Evolutionary conservation across 129 eudicot species (phyloP).

Genomic region (Chrysanthemum makinoi): DNA sequence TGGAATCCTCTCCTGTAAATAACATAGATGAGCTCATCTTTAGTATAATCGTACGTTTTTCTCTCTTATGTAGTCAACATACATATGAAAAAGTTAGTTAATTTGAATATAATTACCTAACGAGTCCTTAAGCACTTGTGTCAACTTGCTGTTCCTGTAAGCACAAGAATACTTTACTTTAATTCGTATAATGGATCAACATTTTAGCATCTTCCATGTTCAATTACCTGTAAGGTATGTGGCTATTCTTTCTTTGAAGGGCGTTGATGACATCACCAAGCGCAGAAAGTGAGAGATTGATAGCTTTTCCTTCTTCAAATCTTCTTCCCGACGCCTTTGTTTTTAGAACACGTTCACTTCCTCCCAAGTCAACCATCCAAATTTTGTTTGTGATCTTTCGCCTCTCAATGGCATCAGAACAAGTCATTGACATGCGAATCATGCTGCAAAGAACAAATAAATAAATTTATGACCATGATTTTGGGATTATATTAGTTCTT

Average conservation of each 20-base stretch:
- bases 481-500: not conserved
- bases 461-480: not conserved
- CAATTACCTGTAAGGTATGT: conserved; percentile 68
- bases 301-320: conserved; percentile 77
- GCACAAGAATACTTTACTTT: conserved; percentile 15
- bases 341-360: conserved; percentile 69
- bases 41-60: not conserved
- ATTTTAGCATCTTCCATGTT: conserved; percentile 8
- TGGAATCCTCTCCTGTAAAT: conserved; percentile 63
- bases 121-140: conserved; percentile 75
- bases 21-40: conserved; percentile 7
- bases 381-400: conserved; percentile 49
- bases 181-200: not conserved
- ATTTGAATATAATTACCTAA: conserved; percentile 44
- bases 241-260: conserved; percentile 57
- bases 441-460: conserved; percentile 21
- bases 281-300: conserved; percentile 82
- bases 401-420: conserved; percentile 27
- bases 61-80: not conserved
- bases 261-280: conserved; percentile 79
- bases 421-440: conserved; percentile 39
- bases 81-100: conserved; percentile 2
- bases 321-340: conserved; percentile 78
- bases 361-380: conserved; percentile 93
- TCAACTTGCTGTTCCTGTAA: conserved; percentile 85